Evolutionary conservation across 257 asterid species (phyloP), one percentile per base, ranked within the genome.

Genomic region (Craterostigma plantagineum): DNA sequence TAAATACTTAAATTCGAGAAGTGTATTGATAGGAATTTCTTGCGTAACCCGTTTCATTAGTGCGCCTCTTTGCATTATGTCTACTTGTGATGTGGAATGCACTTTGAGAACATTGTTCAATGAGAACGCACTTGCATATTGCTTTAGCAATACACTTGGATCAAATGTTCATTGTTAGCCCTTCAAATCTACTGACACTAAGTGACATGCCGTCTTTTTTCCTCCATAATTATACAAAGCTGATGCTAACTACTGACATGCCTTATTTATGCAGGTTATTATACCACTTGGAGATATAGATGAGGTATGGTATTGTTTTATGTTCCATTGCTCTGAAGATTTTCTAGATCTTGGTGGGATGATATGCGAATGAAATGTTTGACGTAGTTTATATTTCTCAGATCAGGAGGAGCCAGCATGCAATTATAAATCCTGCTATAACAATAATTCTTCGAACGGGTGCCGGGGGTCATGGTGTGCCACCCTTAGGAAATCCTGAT

Each of bases 381-480:
- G 41, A 45, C 39, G 49, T 15, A 35, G 43, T 43, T 43, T 54
- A 16, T 38, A 35, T 55, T 43, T 16, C 49, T 49, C 83, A 87
- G 98, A 74, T 87, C 60, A 79, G 62, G 64, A 74, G 81, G 63
- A 79, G 93, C 64, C 95, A 79, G 57, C 98, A 87, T 64, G 95
- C 98, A 48, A 59, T 82, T 35, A 80, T 87, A 54, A 87, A 82
- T 77, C 98, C 98, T 34, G 86, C 98, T 44, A 59, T 87, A 17
- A 87, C 98, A 35, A 75, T 87, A 45, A 73, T 87, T 68, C 98
- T 87, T 57, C 81, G 91, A 48, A 63, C 71, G 76, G 98, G 98
- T 58, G 93, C 98, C 46, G 98, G 98, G 9, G 98, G 98, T 56
- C 98, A 76, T 59, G 98, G 98, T 41, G 98, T 87, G 65, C 98